Base-by-base conservation (phyloP, 345 rosid genomes). In the Lumnitzera racemosa region DNA sequence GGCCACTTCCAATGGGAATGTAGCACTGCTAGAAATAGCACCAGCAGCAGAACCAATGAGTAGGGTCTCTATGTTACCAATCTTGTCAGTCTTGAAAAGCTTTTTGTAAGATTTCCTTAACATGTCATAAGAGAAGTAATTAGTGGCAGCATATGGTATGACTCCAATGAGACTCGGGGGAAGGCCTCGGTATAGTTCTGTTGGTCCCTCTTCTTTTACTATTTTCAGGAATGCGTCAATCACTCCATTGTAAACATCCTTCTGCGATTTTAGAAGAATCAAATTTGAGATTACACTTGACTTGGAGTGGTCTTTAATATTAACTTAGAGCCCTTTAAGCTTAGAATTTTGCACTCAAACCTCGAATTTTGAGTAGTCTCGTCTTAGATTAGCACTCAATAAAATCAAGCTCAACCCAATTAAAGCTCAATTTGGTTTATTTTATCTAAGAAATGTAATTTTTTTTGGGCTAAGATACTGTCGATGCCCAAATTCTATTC, bases 81-180 rank as follows among this genome's bases (percentile, higher is more conserved):
- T 84, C 72, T 77, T 84, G 70, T 90, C 96, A 68, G 90, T 79
- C 84, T 86, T 94, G 25, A 82, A 78, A 23, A 78, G 25, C 51
- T 79, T 76, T 56, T 83, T 65, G 60, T 94, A 94, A 16, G 80
- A 77, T 74, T 90, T 94, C 43, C 90, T 70, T 41, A 90, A 65
- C 14, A 96, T 67, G 74, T 94, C 99, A n/a, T 94, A 94, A 2
- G 97, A 97, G 70, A 70, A 94, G 73, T 94, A 94, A 67, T 94
- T 90, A 23, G 97, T 71, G 20, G 99, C 96, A 20, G 99, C 91
- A 15, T 94, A 94, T 1, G 99, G 97, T 57, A 94, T 84, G 53
- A 94, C 99, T 68, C 99, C 99, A 11, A 94, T 83, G 24, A 94
- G 80, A 68, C 99, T 94, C 25, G 99, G 96, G 51, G 85, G 91